phyloP scores from a whole-genome alignment of 2,329 filamentous ascomycete species.

The Cladosporium austrohemisphaericum region DNA sequence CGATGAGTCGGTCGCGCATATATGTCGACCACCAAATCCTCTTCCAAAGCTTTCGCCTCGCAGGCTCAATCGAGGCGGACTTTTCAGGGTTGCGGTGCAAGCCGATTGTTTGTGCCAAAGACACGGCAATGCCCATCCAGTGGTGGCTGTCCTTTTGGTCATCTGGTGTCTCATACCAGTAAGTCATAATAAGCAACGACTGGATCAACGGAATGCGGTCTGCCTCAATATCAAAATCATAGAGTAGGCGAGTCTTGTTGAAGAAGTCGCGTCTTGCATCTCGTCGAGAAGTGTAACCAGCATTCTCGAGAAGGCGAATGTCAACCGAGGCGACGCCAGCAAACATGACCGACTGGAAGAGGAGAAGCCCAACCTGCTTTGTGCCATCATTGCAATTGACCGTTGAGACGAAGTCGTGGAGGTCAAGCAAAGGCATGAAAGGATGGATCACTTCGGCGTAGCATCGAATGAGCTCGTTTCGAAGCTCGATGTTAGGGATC shows the following conservation, averaged over 20 bases:
- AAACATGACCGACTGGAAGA: conserved; percentile 96
- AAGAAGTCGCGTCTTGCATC: conserved; percentile 85
- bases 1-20: conserved; percentile 89
- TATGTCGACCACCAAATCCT: conserved; percentile 98
- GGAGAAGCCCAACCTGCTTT: conserved; percentile 71
- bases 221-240: conserved; percentile 92
- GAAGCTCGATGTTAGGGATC: conserved; percentile 65
- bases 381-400: conserved; percentile 66
- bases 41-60: conserved; percentile 82
- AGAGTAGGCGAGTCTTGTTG: conserved; percentile 79
- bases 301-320: conserved; percentile 68
- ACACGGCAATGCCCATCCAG: conserved; percentile 96
- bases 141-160: conserved; percentile 98
- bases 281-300: conserved; percentile 74
- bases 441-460: conserved; percentile 90
- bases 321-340: conserved; percentile 85
- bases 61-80: conserved; percentile 64
- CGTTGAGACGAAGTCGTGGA: conserved; percentile 57
- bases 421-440: conserved; percentile 82
- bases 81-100: conserved; percentile 80
- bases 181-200: conserved; percentile 85
- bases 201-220: conserved; percentile 88
- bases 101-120: conserved; percentile 87
- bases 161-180: conserved; percentile 96
- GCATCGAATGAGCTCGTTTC: conserved; percentile 74